Conservation (phyloP, 371 early-diverging fungal species). For the Conidiobolus incongruus region DNA sequence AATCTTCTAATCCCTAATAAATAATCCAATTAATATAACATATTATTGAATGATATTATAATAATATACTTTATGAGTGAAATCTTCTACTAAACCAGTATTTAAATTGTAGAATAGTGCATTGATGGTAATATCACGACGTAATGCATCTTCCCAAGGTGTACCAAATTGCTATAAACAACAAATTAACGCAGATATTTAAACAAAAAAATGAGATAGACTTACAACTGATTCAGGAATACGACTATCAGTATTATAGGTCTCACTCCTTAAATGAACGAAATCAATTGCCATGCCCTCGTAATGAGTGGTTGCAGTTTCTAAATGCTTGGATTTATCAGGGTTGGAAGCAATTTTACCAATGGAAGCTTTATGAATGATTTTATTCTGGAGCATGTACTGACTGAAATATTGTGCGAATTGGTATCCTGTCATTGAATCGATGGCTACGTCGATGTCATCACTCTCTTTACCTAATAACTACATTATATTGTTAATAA, state of each 20-base stretch:
- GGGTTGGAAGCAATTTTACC: slow-evolving; percentile 86
- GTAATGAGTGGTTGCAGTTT: slow-evolving; percentile 84
- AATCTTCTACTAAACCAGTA: slow-evolving; percentile 78
- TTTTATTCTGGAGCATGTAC: slow-evolving; percentile 27
- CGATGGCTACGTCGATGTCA: slow-evolving; percentile 94
- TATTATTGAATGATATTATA: background rate
- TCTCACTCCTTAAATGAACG: slow-evolving; percentile 87
- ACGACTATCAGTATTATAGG: slow-evolving; percentile 61
- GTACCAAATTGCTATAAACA: slow-evolving; percentile 67
- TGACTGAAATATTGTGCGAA: slow-evolving; percentile 65
- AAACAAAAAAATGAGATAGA: background rate
- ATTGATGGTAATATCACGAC: slow-evolving; percentile 98
- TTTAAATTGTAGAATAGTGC: slow-evolving; percentile 95
- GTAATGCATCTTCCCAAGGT: slow-evolving; percentile 86
- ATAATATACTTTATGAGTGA: slow-evolving; percentile 31
- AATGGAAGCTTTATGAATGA: slow-evolving; percentile 21
- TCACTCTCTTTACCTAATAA: slow-evolving; percentile 69
- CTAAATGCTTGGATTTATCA: slow-evolving; percentile 95
- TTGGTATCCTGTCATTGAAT: slow-evolving; percentile 85
- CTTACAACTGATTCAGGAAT: slow-evolving; percentile 54
- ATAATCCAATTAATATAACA: background rate
- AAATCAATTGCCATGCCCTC: slow-evolving; percentile 80
- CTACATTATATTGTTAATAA: slow-evolving; percentile 13
- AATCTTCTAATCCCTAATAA: slow-evolving; percentile 44
- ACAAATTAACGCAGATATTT: background rate